phyloP scores from a whole-genome alignment of 1,284 basidiomycete species.

The Caloboletus firmus region DNA sequence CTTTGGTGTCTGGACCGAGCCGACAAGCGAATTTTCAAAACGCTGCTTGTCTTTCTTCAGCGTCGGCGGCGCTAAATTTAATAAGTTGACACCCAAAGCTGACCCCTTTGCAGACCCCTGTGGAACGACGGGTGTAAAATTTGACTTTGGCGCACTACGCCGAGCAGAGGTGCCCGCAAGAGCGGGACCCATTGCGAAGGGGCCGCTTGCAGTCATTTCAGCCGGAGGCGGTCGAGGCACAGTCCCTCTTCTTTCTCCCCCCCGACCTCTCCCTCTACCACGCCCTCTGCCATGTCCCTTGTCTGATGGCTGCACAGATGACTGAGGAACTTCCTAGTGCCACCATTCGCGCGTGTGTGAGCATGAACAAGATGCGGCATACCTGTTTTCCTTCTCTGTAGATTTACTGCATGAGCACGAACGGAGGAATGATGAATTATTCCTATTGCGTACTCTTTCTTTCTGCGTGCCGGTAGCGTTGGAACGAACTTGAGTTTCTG shows the following conservation, averaged over 20 bases:
- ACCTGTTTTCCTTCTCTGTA: slow-evolving; percentile 46
- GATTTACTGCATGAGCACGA: slow-evolving; percentile 20
- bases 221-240: slow-evolving; percentile 48
- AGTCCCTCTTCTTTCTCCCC: slow-evolving; percentile 46
- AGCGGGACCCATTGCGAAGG: slow-evolving; percentile 81
- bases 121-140: slow-evolving; percentile 48
- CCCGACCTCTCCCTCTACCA: slow-evolving; percentile 50
- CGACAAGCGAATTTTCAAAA: slow-evolving; percentile 33
- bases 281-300: slow-evolving; percentile 49
- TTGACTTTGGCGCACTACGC: slow-evolving; percentile 52
- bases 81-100: slow-evolving; percentile 50
- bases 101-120: slow-evolving; percentile 37
- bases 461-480: slow-evolving; percentile 65
- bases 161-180: slow-evolving; percentile 56
- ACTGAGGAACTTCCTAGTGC: slow-evolving; percentile 49
- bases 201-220: slow-evolving; percentile 82
- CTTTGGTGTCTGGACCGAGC: slow-evolving; percentile 28
- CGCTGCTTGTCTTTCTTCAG: slow-evolving; percentile 42
- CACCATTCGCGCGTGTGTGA: neutral
- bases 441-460: slow-evolving; percentile 65
- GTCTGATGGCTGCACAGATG: slow-evolving; percentile 36
- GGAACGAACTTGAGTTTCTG: slow-evolving; percentile 80
- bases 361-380: slow-evolving; percentile 13
- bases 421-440: neutral
- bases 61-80: slow-evolving; percentile 41